Evolutionary conservation across 306 rosid species (phyloP).

Genomic region (Dryas alaskensis): DNA sequence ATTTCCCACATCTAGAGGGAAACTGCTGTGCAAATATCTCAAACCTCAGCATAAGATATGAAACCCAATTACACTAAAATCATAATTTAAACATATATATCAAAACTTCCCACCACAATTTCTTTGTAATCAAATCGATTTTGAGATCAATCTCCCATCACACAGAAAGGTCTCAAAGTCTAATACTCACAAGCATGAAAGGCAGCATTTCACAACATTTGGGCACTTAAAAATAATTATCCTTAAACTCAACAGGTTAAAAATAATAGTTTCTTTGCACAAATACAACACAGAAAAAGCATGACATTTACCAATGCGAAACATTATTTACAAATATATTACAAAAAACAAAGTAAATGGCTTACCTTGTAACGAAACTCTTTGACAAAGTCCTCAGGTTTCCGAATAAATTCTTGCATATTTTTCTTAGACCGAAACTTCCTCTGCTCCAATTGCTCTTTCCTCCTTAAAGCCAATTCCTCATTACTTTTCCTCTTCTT

Average conservation of each 20-base stretch:
- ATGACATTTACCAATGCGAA: background rate
- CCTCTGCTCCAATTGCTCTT: constrained; percentile 53
- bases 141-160: background rate
- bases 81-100: background rate
- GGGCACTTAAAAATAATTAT: background rate
- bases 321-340: background rate
- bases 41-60: background rate
- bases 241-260: background rate
- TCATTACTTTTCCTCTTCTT: constrained; percentile 55
- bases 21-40: background rate
- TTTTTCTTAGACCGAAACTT: constrained; percentile 33
- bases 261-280: background rate
- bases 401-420: constrained; percentile 50
- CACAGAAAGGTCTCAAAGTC: background rate
- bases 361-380: constrained; percentile 64
- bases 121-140: background rate
- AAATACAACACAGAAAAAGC: background rate
- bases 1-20: background rate
- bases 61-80: background rate
- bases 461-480: constrained; percentile 46
- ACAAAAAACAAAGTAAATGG: background rate
- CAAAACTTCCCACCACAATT: background rate
- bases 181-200: background rate
- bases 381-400: constrained; percentile 74
- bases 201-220: background rate